Base-by-base conservation (phyloP, 371 early-diverging fungal genomes). In the Mortierella sp. region DNA sequence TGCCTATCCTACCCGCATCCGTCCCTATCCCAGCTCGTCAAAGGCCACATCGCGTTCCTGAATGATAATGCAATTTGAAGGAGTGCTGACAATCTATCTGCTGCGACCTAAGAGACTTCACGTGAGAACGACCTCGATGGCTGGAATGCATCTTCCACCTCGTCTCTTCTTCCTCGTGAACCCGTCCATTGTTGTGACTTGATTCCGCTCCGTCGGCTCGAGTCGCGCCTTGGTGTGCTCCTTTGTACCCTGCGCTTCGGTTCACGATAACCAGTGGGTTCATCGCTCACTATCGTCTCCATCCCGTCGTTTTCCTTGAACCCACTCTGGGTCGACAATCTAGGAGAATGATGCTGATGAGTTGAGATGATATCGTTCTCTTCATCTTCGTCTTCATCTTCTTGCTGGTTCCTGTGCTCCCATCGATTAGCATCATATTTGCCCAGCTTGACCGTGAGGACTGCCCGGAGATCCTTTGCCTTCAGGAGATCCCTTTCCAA, bases 401-500 rank as follows among this genome's bases (percentile, higher is more conserved):
- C 56, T 21, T 14, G 17, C 0, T 24, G 51, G 31, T 50, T 43
- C 7, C 41, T 2, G 12, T 63, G 7, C 34, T 4, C 34, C 34
- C 10, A 4, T 10, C 10, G 34, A 34, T 10, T 34, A 10, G 34
- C 39, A 31, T 63, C 57, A 8, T 55, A 37, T 21, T 41, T 3
- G 5, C 31, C 22, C 49, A 63, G 27, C 22, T 12, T 31, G 0
- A 27, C 29, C 1, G 12, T 24, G 17, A 55, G 31, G 3, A 31
- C 39, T 2, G 1, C 10, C 0, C 28, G 27, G 7, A 62, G 41
- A 5, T 48, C 39, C 29, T 40, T 49, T 37, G 63, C 63, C 2
- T 10, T 16, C 45, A 21, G 21, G 6, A 60, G 60, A 6, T 60
- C 53, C 5, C 13, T 27, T 29, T 60, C 60, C 19, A 60, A 40